Conservation (phyloP, 2,329 filamentous ascomycete species). For the Didymosphaeria variabile region DNA sequence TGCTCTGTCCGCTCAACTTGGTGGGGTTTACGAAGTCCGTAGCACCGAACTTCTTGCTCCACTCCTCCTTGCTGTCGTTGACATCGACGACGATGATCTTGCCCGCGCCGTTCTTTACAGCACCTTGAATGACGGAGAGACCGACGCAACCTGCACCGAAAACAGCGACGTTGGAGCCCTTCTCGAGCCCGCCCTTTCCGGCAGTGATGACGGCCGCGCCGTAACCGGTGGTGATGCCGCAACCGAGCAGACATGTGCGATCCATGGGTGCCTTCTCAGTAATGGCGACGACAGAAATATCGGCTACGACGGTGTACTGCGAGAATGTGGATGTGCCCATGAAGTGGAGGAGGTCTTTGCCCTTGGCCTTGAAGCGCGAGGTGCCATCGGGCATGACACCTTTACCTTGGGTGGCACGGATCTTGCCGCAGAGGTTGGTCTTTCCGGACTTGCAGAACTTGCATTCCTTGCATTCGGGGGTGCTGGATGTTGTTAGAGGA, state of each 20-base stretch:
- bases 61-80: constrained; percentile 90
- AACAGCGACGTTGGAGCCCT: constrained; percentile 87
- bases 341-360: constrained; percentile 95
- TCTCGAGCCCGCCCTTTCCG: constrained; percentile 73
- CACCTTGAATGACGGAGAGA: constrained; percentile 93
- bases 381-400: constrained; percentile 98
- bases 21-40: constrained; percentile 95
- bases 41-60: constrained; percentile 93
- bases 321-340: constrained; percentile 99
- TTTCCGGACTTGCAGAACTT: constrained; percentile 99
- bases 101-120: constrained; percentile 80
- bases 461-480: constrained; percentile 95
- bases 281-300: constrained; percentile 96
- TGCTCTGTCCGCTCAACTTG: constrained; percentile 73
- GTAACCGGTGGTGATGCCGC: constrained; percentile 98
- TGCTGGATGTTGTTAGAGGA: constrained; percentile 65
- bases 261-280: constrained; percentile 93
- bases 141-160: constrained; percentile 98
- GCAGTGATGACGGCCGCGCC: constrained; percentile 94
- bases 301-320: constrained; percentile 97
- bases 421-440: constrained; percentile 99
- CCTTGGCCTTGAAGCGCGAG: constrained; percentile 91
- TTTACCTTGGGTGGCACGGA: constrained; percentile 93
- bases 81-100: constrained; percentile 83
- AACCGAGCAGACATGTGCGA: constrained; percentile 93